Evolutionary conservation across 1,284 basidiomycete species (phyloP).

Genomic region (Sporisorium exsertum): DNA sequence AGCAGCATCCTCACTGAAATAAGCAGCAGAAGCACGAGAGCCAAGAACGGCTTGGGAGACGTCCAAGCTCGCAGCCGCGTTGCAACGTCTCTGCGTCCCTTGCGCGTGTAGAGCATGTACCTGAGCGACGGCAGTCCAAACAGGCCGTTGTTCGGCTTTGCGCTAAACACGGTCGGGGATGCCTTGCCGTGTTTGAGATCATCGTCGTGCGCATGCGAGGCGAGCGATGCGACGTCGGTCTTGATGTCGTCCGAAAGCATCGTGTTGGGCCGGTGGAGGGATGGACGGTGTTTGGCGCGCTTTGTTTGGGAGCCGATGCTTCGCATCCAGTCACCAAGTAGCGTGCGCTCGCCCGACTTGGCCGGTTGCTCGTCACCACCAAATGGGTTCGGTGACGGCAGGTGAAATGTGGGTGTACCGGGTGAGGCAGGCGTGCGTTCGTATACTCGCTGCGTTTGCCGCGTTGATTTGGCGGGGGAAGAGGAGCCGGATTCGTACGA

Average conservation of each 20-base stretch:
- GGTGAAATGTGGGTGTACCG: conserved; percentile 21
- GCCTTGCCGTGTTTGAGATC: neutral
- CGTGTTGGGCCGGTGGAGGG: conserved; percentile 16
- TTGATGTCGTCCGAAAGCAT: conserved; percentile 24
- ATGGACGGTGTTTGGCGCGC: conserved; percentile 27
- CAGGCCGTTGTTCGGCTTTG: neutral
- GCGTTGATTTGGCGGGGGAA: neutral
- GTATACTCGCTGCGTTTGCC: conserved; percentile 4
- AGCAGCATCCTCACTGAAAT: conserved; percentile 13
- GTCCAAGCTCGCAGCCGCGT: conserved; percentile 6
- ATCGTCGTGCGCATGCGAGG: conserved; percentile 5
- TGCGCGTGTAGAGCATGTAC: conserved; percentile 25
- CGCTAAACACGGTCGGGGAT: neutral
- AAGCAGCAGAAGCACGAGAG: conserved; percentile 17
- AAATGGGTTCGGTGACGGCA: conserved; percentile 13
- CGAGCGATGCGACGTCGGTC: conserved; percentile 27
- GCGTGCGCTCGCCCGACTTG: conserved; percentile 24
- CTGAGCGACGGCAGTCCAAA: conserved; percentile 13
- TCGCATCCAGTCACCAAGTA: conserved; percentile 30
- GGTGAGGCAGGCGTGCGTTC: conserved; percentile 23
- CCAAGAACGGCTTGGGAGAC: conserved; percentile 17
- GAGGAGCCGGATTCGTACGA: conserved; percentile 1
- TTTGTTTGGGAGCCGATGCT: conserved; percentile 12
- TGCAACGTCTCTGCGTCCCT: conserved; percentile 15
- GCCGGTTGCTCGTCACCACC: neutral